Conservation (phyloP, 345 rosid genomes). For the Aegle marmelos region DNA sequence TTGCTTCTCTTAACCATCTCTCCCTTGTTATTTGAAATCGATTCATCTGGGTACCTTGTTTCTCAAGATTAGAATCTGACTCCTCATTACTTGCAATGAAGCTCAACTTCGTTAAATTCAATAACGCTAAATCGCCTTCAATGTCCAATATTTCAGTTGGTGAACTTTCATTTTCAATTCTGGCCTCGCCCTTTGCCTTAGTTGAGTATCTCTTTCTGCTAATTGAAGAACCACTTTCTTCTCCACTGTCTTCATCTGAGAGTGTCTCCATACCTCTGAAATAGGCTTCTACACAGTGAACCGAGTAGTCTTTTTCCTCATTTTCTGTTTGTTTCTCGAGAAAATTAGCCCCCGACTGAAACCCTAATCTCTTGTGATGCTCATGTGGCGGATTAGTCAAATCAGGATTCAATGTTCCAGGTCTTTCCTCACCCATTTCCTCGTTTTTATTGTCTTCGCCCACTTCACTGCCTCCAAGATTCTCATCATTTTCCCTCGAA, state of each 20-base stretch:
- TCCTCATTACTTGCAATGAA: not conserved
- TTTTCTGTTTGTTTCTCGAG: slow-evolving; percentile 4
- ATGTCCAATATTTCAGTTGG: too few relatives aligned
- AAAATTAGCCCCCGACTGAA: not conserved
- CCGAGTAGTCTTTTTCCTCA: not conserved
- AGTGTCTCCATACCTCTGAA: slow-evolving; percentile 7
- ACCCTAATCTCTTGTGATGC: not conserved
- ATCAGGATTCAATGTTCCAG: slow-evolving; percentile 9
- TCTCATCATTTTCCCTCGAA: not conserved
- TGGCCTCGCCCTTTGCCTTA: slow-evolving; percentile 18
- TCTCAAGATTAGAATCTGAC: not conserved
- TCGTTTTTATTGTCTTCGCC: not conserved
- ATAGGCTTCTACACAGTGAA: not conserved
- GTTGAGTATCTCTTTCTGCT: slow-evolving; percentile 16
- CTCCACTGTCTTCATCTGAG: slow-evolving; percentile 17
- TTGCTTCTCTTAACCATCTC: not conserved
- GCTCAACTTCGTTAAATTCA: not conserved
- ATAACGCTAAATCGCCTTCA: not conserved
- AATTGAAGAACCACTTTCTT: slow-evolving; percentile 4
- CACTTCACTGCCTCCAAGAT: not conserved
- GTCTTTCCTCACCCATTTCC: not conserved
- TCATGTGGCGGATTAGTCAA: slow-evolving; percentile 14
- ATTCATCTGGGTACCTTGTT: not conserved
- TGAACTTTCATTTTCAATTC: not conserved
- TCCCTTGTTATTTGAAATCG: not conserved